Evolutionary conservation across 345 rosid species (phyloP), one percentile per base, ranked within the genome.

Genomic region (Moricandia moricandioides): DNA sequence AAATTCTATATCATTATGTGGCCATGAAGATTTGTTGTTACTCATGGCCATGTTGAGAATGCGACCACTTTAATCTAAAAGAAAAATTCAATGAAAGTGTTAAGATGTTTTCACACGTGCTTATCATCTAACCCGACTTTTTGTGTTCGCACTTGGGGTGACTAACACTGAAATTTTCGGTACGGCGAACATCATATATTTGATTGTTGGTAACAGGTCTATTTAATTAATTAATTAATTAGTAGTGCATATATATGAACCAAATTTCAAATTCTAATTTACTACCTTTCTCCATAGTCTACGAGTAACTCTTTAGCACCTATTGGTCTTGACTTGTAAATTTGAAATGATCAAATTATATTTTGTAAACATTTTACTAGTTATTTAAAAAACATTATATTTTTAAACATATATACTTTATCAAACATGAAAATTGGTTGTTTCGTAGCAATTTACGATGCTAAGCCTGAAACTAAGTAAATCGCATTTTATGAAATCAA

Each of bases 21-120:
- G 71, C 27, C 21, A n/a, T 6, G 56, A 10, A 11, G 27, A 12
- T 18, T 13, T 8, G 45, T 12, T 72, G 11, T 51, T 13, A 51
- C n/a, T n/a, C n/a, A n/a, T n/a, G n/a, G n/a, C 4, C 13, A 51
- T 40, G 8, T 30, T 34, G 8, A 40, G 14, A 54, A 7, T 8
- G 29, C 39, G n/a, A 56, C 40, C 64, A 56, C 51, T 55, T 13
- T 51, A 30, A 7, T 64, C 39, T 8, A 31, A 62, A 67, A 62
- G 79, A n/a, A n/a, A n/a, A n/a, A n/a, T n/a, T n/a, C n/a, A n/a
- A n/a, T n/a, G n/a, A n/a, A n/a, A n/a, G n/a, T n/a, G 70, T 56
- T 62, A 10, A 31, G 18, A 27, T 56, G 80, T 40, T 70, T 76
- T 76, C 75, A 26, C 75, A 76, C 80, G 75, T 62, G 70, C 60